A percentile compares a stretch with the other conserved stretches of the same genome.
These are phyloP conservation scores for Aspergillus glaucus DNA, from an alignment of 2,329 filamentous ascomycete species.

Conservation along the genomic window DNA sequence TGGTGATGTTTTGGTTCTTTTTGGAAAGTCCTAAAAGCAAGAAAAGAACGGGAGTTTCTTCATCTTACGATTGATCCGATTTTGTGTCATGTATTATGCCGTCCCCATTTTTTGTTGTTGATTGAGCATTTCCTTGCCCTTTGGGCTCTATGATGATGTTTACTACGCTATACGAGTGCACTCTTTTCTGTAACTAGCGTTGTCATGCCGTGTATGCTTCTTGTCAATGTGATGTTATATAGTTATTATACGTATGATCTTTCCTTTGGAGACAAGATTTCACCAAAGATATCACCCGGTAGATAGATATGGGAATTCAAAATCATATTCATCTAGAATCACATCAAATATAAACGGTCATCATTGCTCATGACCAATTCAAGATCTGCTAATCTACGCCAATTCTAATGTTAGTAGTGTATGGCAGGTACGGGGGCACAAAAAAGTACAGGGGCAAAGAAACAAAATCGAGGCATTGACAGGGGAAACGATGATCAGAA, in stretches of 20 bases:
- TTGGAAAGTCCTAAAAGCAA: background rate
- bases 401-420: conserved; percentile 20
- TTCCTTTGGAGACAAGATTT: background rate
- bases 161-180: background rate
- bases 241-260: background rate
- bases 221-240: background rate
- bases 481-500: conserved; percentile 3
- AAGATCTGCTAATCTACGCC: conserved; percentile 24
- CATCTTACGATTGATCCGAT: too few species aligned
- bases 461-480: background rate
- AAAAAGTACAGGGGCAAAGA: background rate
- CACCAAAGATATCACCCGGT: too few species aligned
- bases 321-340: background rate
- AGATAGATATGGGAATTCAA: background rate
- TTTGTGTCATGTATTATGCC: background rate
- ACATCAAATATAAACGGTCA: background rate
- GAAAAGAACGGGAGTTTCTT: background rate
- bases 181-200: background rate
- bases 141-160: background rate
- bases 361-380: background rate
- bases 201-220: background rate
- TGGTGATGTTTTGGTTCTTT: conserved; percentile 1
- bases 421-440: background rate
- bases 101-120: background rate
- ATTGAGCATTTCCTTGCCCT: background rate